Percentiles rank a stretch among this genome's conserved stretches.
Conservation (phyloP, 2,329 filamentous ascomycete species). For the Aspergillus udagawae region DNA sequence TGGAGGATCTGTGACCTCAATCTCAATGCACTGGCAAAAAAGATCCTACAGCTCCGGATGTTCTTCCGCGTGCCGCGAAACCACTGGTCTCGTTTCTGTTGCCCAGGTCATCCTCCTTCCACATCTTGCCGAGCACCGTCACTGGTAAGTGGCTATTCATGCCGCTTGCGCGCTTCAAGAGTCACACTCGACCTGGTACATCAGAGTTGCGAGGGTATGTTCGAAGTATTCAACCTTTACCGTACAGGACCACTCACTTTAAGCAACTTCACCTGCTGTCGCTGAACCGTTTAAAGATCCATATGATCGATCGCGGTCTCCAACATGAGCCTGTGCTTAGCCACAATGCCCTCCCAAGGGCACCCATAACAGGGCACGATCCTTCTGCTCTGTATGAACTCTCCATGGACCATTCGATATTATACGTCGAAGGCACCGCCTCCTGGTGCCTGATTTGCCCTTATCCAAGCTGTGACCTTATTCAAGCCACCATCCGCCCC, state of each 20-base stretch:
- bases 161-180: background rate
- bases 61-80: background rate
- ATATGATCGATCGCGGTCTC: background rate
- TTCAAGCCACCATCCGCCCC: background rate
- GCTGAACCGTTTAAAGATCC: background rate
- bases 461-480: background rate
- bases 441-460: background rate
- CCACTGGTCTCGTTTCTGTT: background rate
- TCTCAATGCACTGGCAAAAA: background rate
- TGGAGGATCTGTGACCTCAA: background rate
- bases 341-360: background rate
- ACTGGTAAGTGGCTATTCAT: background rate
- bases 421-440: background rate
- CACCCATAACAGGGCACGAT: background rate
- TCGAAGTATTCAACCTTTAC: background rate
- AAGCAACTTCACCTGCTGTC: background rate
- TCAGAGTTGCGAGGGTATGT: background rate
- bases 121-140: background rate
- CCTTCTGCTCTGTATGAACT: background rate
- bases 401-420: background rate
- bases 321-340: background rate
- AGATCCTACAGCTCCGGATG: background rate
- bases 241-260: background rate
- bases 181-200: background rate
- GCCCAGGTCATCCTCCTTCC: background rate